Base-by-base conservation (phyloP, 176 grass and related monocot species). In the Oryza australiensis region DNA sequence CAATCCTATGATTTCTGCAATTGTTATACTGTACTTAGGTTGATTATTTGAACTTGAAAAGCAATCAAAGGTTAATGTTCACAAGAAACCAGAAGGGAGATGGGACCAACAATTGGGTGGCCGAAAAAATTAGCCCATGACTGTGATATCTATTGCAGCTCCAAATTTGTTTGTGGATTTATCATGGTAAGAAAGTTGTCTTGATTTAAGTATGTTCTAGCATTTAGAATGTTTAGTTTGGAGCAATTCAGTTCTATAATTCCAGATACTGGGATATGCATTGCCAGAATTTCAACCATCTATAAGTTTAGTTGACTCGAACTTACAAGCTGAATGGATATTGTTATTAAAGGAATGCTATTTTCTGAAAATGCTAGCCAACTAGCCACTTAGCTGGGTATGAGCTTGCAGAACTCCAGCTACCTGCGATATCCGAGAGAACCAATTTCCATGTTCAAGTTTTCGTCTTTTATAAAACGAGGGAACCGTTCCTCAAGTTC, bases 21-120 rank as follows among this genome's bases (percentile, higher is more conserved):
- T 34, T 67, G 0, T 48, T 78, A 73, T 72, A 22, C 74, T 72
- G 26, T 76, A 26, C 55, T 64, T 68, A 92, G 95, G 85, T 98
- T 86, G 95, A 98, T 86, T 95, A 93, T 72, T 76, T 98, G 75
- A 94, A 95, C 74, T 83, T 98, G 74, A 93, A 89, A 89, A 95
- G 76, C 80, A 98, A 93, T 69, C 87, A 95, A 46, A 93, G 90
- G 70, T 67, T 95, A 78, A 68, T 89, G 42, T 98, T 95, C 80
- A 95, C 33, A 70, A 93, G 83, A 68, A 80, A 48, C 60, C 55
- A 43, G 26, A 87, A 82, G 24, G 88, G 7, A 13, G 78, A 89
- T 9, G 75, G 85, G 11, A 80, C 28, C 60, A 75, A 82, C 24
- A 32, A 75, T 82, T 98, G 92, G 95, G 83, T 84, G 42, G 73